Evolutionary conservation across 805 yeast genomes (phyloP), one percentile per base, ranked within the genome.

Genomic region (Hanseniaspora valbyensis): DNA sequence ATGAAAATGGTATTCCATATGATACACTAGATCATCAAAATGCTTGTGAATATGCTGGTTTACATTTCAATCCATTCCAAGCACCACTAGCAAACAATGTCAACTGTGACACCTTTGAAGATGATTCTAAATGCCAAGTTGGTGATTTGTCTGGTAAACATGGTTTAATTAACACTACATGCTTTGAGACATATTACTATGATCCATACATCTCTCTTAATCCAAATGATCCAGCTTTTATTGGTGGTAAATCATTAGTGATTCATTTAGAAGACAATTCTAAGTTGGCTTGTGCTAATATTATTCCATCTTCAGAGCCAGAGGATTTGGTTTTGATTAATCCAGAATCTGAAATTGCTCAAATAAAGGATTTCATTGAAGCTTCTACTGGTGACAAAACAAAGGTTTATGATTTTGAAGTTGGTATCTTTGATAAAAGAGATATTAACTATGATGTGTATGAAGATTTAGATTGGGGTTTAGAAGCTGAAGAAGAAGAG

Each of bases 101-200:
- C 6, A 64, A 74, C 9, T 63, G 69, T 19, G 70, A 69, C 44
- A 80, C 86, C 63, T 80, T 73, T 49, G 68, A 67, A 16, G 69
- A 73, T 56, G 81, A 81, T 62, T 62, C 79, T 7, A 67, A 62
- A 32, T 82, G 87, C 61, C 79, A 79, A 63, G 76, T 81, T 38
- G 90, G 90, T 52, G 89, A 82, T 60, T 74, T 82, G 57, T 75
- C 84, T 32, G 90, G 90, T 40, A 82, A 81, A n/a, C 88, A 82
- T 64, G 90, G 90, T 12, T n/a, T 67, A 66, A 78, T 83, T 59
- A 73, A 80, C 60, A 72, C 84, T 19, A 80, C 85, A 10, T 80
- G 86, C 60, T 80, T 76, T 62, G 81, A 79, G 63, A 67, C 77
- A 26, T 69, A 71, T 53, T 83, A 78, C 61, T 66, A 70, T 53